phyloP scores from a whole-genome alignment of 2,329 filamentous ascomycete genomes.

The Colletotrichum limetticola region DNA sequence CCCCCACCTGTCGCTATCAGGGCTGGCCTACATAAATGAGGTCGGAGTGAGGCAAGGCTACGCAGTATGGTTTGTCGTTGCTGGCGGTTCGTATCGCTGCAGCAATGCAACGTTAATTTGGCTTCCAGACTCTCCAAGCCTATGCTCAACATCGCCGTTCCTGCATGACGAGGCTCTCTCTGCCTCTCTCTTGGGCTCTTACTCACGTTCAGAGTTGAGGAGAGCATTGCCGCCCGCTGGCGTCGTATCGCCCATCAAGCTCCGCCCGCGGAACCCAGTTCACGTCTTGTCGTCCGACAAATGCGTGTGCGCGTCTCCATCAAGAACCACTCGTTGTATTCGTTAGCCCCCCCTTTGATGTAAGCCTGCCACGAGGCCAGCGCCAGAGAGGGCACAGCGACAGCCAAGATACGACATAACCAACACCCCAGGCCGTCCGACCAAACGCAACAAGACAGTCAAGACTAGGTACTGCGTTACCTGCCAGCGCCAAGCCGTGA shows the following conservation, averaged over 20 bases:
- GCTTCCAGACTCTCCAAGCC: not conserved
- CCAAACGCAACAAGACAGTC: not conserved
- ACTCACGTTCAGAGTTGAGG: not conserved
- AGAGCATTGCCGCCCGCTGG: conserved; percentile 2
- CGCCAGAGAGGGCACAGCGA: not conserved
- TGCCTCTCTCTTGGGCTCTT: not conserved
- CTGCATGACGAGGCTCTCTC: conserved; percentile 8
- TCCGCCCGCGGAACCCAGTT: not conserved
- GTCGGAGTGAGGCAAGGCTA: conserved; percentile 1
- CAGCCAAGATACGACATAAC: not conserved
- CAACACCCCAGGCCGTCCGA: not conserved
- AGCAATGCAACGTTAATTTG: conserved; percentile 29
- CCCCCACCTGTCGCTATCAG: not conserved
- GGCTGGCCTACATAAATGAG: not conserved
- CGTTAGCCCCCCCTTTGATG: not conserved
- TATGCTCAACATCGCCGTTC: not conserved
- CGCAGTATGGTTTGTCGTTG: not conserved
- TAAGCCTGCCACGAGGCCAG: conserved; percentile 20
- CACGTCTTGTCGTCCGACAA: conserved; percentile 21
- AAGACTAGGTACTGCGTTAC: not conserved
- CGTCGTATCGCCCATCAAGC: conserved; percentile 8
- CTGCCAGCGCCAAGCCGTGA: conserved; percentile 20
- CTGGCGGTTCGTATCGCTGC: not conserved
- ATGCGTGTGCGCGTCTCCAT: conserved; percentile 5
- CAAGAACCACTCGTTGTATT: not conserved